Evolutionary conservation across 306 rosid species (phyloP), one percentile per base, ranked within the genome.

Genomic region (Purshia tridentata): DNA sequence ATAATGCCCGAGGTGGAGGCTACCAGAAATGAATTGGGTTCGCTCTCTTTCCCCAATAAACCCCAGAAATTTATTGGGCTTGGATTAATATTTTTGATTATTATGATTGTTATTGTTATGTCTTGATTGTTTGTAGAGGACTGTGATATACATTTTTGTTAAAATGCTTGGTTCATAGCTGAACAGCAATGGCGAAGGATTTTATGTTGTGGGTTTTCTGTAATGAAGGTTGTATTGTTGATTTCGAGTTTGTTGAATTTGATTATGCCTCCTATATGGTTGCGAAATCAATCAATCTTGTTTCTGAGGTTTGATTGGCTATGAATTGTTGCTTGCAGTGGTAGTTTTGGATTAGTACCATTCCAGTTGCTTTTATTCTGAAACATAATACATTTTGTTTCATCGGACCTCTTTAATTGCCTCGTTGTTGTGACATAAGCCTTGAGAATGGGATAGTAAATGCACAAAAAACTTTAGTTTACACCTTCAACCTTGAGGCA

Each of bases 1-100:
- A 39, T 3, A 73, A 90, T 69, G 74, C 97, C 72, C 83, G 52
- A 1, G 98, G 99, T 13, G 99, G 99, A 18, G 99, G 99, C n/a
- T 95, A 95, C 78, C 91, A 90, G 84, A 14, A 75, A 77, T 83
- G 86, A 70, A 46, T 4, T 35, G 23, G 55, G 40, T 67, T 64
- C 4, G 23, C 42, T 42, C 14, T 10, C 51, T 40, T n/a, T 63
- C 3, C 29, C 40, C 4, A 65, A 64, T 18, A n/a, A 29, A 29
- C 35, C 35, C 35, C 35, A 13, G 13, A 0, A 0, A 11, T 3
- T 2, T 12, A 23, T 12, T 6, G n/a, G 48, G 22, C 9, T 44
- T 44, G 35, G 35, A 29, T 29, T 29, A 29, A 29, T 29, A 29
- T 29, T 29, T 29, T 29, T 29, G 35, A 29, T 29, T 29, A 29